Conservation (phyloP, 805 yeast genomes). For the Kodamaea jinghongensis region DNA sequence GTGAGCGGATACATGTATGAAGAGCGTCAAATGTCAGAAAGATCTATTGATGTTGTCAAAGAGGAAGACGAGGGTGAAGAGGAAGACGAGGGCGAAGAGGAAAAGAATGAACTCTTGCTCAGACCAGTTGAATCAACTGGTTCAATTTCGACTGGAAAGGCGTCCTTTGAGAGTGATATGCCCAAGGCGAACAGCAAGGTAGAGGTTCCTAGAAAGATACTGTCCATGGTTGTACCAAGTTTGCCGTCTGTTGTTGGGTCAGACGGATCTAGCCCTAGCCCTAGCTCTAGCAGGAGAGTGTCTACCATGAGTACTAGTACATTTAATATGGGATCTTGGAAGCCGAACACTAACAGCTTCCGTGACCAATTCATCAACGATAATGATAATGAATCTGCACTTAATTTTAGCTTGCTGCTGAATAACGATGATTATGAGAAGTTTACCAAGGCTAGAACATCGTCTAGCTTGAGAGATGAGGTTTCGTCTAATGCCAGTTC, state of each 20-base stretch:
- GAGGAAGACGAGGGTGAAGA: slow-evolving; percentile 7
- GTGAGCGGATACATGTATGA: slow-evolving; percentile 28
- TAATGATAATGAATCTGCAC: slow-evolving; percentile 36
- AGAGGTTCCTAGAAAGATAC: not conserved
- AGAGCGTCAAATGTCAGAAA: slow-evolving; percentile 10
- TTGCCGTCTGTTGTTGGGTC: too few relatives aligned
- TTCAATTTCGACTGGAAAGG: slow-evolving; percentile 18
- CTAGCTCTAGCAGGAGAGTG: slow-evolving; percentile 19
- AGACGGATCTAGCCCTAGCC: too few relatives aligned
- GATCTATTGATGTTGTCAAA: not conserved
- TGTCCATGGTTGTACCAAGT: not conserved
- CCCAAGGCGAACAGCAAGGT: not conserved
- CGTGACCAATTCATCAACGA: slow-evolving; percentile 49
- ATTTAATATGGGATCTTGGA: slow-evolving; percentile 54
- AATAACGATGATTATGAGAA: slow-evolving; percentile 25
- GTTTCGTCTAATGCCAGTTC: slow-evolving; percentile 22
- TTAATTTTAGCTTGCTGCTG: slow-evolving; percentile 24
- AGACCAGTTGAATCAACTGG: slow-evolving; percentile 14
- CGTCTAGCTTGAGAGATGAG: slow-evolving; percentile 16
- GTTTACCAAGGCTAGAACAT: slow-evolving; percentile 30
- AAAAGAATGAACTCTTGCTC: slow-evolving; percentile 6
- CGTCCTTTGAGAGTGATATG: slow-evolving; percentile 13
- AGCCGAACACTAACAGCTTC: slow-evolving; percentile 52
- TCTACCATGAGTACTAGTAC: slow-evolving; percentile 33
- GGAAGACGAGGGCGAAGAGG: not conserved